Evolutionary conservation across 805 yeast genomes (phyloP), one percentile per base, ranked within the genome.

Genomic region (Barnettozyma vustinii): DNA sequence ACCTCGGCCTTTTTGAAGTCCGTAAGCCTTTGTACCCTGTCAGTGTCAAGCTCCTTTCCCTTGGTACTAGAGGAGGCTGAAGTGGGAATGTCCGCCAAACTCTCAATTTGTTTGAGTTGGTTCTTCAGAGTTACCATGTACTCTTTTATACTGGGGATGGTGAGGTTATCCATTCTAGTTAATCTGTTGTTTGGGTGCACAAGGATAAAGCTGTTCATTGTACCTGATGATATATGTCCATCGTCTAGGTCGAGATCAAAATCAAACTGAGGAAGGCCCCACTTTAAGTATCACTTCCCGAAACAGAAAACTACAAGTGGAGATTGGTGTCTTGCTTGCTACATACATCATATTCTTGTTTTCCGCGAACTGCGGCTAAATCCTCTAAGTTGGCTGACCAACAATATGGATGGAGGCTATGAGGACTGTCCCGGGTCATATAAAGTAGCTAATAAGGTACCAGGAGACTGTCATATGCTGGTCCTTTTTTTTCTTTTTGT

Each of bases 171-270:
- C 33, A 60, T 51, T 41, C 49, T 47, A 1, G 63, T 57, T 21
- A 60, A 52, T 16, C 33, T 51, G 47, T 60, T 57, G 39, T 56
- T 56, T 15, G 64, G 64, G 32, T 57, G 61, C 9, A 60, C 54
- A 43, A 60, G 20, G 18, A 40, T 49, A 25, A 42, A 49, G 44
- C 32, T 45, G 23, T 36, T 45, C 47, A 47, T 46, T 20, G 25
- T 39, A n/a, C 6, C 18, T 26, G 15, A 13, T 30, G 33, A 30
- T 30, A 30, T 4, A 30, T 30, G 6, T 12, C n/a, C 37, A 35
- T n/a, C n/a, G 23, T 30, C 23, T 18, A 36, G 9, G 39, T 30
- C 16, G 16, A 15, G 33, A 30, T 30, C n/a, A 30, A 12, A 30
- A 30, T 12, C 16, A 32, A 36, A 16, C 39, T 9, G 23, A 20